phyloP scores from a whole-genome alignment of 345 rosid species.

The Salix udensis region DNA sequence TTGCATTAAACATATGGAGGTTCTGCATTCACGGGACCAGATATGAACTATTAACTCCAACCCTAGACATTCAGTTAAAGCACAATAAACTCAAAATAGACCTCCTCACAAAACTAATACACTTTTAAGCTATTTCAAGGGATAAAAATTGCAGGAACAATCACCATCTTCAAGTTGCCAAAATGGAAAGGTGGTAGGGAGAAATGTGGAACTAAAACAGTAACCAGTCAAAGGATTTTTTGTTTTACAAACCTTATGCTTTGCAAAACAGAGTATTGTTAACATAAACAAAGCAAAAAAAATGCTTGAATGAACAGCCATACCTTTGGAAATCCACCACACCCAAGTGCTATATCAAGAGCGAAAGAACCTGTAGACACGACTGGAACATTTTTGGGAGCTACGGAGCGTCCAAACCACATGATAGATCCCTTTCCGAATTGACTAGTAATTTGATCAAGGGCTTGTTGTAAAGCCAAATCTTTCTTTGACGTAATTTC shows the following conservation, averaged over 20 bases:
- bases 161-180: not conserved
- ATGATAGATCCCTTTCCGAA: slow-evolving; percentile 90
- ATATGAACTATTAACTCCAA: not conserved
- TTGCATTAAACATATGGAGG: not conserved
- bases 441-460: slow-evolving; percentile 76
- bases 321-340: slow-evolving; percentile 97
- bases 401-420: slow-evolving; percentile 78
- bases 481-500: slow-evolving; percentile 83
- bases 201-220: not conserved
- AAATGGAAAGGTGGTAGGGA: not conserved
- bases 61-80: not conserved
- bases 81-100: not conserved
- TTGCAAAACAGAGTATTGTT: not conserved
- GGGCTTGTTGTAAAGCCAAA: slow-evolving; percentile 75
- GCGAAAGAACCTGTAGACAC: slow-evolving; percentile 87
- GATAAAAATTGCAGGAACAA: not conserved
- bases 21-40: not conserved
- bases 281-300: not conserved
- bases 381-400: slow-evolving; percentile 70
- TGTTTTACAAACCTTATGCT: not conserved
- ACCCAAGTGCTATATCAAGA: slow-evolving; percentile 78
- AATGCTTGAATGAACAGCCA: not conserved
- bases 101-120: not conserved
- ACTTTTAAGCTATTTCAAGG: not conserved
- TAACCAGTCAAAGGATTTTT: not conserved